Evolutionary conservation across 352 stramenopile species (phyloP), one percentile per base, ranked within the genome.

Genomic region (Globisporangium splendens): DNA sequence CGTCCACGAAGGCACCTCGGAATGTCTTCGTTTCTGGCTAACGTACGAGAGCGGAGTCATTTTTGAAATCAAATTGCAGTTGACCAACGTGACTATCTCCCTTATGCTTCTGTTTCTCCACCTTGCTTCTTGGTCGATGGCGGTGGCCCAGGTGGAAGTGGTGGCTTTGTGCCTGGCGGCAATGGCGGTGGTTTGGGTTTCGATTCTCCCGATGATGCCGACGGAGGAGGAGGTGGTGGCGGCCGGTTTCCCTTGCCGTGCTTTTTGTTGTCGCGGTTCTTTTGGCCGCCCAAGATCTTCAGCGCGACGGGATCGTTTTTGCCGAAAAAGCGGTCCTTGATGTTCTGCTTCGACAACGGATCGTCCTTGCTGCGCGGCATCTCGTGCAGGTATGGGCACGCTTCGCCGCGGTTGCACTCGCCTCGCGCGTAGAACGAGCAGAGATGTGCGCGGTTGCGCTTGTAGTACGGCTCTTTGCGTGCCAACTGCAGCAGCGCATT

Each of bases 361-460:
- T 98, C 91, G 68, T 93, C 91, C 69, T 96, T 94, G 62, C 83
- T 83, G 17, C 86, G 86, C 3, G 91, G 92, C 89, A 98, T 96
- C 72, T 98, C 95, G 66, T 98, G 89, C 66, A 96, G 59, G 63
- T 98, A 98, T 1, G 95, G 95, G 73, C 95, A 98, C 31, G 86
- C 82, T 14, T 94, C 80, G 24, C 93, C 89, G 50, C 89, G 87
- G 63, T 91, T 96, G 67, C 94, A 98, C 76, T 98, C 94, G 47
- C 95, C 95, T 28, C 86, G 84, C 35, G 93, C 91, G 76, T 89
- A 98, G 77, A 98, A 98, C 63, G 82, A 97, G 76, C 95, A 98
- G 50, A 98, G 73, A 57, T 97, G 88, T 61, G 89, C 80, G 28
- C 89, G 77, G 55, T 97, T 97, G 65, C 86, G 83, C 74, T 92